Conservation (phyloP, 2,329 filamentous ascomycete species). For the Remersonia thermophila region DNA sequence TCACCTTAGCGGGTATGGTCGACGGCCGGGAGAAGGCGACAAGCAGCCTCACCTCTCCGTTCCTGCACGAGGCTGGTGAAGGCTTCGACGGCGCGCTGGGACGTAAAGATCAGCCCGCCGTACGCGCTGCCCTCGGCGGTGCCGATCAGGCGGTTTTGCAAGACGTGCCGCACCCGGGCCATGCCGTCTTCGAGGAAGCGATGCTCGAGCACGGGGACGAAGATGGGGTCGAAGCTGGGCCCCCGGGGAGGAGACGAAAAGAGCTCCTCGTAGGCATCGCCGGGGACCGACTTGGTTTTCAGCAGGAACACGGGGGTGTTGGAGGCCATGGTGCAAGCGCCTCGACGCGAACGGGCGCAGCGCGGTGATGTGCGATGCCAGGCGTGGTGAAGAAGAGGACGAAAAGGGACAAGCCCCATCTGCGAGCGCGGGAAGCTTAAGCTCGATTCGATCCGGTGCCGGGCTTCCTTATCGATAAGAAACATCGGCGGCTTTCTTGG, state of each 20-base stretch:
- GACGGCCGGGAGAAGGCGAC: slow-evolving; percentile 9
- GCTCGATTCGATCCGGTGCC: too few species aligned
- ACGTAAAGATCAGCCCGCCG: slow-evolving; percentile 74
- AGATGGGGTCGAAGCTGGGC: slow-evolving; percentile 46
- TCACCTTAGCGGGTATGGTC: slow-evolving; percentile 8
- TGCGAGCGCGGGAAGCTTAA: too few species aligned
- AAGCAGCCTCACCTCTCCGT: slow-evolving; percentile 26
- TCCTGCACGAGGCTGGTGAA: slow-evolving; percentile 47
- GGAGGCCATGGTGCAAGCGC: slow-evolving; percentile 5
- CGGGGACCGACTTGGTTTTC: slow-evolving; percentile 63
- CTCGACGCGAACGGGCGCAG: too few species aligned
- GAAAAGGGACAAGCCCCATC: too few species aligned
- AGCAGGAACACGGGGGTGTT: slow-evolving; percentile 55
- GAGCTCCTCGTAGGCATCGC: slow-evolving; percentile 59
- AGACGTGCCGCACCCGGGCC: slow-evolving; percentile 35
- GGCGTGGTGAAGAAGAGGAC: too few species aligned
- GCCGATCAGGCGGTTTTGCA: slow-evolving; percentile 33
- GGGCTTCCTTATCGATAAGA: background rate
- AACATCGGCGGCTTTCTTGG: background rate
- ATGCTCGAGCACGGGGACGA: slow-evolving; percentile 69
- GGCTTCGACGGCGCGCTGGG: slow-evolving; percentile 70
- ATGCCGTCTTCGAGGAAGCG: slow-evolving; percentile 50
- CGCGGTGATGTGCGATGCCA: background rate
- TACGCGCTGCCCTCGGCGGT: slow-evolving; percentile 33
- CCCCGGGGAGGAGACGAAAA: slow-evolving; percentile 33